Conservation (phyloP, 345 rosid species). For the Punica granatum region DNA sequence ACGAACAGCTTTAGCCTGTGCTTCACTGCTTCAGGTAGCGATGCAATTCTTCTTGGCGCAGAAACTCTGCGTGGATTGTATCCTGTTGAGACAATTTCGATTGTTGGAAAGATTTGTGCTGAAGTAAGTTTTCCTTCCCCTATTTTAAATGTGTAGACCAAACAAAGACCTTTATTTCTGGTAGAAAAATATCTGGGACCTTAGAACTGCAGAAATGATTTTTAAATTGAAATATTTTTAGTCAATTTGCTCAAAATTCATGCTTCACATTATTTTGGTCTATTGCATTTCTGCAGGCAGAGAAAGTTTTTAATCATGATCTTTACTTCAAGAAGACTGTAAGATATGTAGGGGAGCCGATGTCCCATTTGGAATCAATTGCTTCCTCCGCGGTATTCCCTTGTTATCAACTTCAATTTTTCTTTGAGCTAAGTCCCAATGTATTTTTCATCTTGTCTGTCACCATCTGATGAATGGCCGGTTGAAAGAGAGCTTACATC, state of each 20-base stretch:
- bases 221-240: not conserved
- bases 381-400: slow-evolving; percentile 89
- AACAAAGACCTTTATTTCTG: not conserved
- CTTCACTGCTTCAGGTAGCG: slow-evolving; percentile 49
- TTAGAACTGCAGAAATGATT: not conserved
- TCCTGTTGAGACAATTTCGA: slow-evolving; percentile 79
- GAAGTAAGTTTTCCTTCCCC: slow-evolving; percentile 40
- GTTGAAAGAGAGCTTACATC: not conserved
- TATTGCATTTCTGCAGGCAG: slow-evolving; percentile 52
- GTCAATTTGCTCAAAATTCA: not conserved
- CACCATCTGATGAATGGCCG: not conserved
- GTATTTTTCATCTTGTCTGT: not conserved
- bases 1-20: not conserved
- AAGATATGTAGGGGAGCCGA: slow-evolving; percentile 91
- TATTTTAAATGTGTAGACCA: not conserved
- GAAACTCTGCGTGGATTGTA: slow-evolving; percentile 94
- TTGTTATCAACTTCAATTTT: not conserved
- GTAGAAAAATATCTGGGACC: no score
- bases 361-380: slow-evolving; percentile 93
- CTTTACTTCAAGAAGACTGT: slow-evolving; percentile 82
- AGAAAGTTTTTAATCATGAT: slow-evolving; percentile 94
- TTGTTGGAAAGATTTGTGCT: slow-evolving; percentile 80
- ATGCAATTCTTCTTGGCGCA: slow-evolving; percentile 95
- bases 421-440: not conserved
- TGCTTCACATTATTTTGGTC: not conserved